These are phyloP conservation scores for Camelina laxa DNA, from an alignment of 345 rosid genomes.

Conservation along the genomic window DNA sequence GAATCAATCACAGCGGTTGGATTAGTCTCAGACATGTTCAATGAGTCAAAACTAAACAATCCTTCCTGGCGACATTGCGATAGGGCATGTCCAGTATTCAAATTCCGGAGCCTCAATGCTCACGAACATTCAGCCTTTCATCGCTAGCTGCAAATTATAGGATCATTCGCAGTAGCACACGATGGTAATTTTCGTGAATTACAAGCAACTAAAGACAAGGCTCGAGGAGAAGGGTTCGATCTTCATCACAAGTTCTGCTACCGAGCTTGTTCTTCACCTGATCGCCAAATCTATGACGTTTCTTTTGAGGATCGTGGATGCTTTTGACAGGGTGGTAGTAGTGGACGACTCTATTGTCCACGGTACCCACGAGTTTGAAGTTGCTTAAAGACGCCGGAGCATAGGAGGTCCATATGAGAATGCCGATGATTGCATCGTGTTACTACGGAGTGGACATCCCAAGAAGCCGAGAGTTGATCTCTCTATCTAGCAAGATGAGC, in stretches of 20 bases:
- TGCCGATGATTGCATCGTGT: slow-evolving; percentile 76
- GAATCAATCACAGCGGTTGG: slow-evolving; percentile 89
- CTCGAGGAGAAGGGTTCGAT: slow-evolving; percentile 80
- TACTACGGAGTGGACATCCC: slow-evolving; percentile 93
- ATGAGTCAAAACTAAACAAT: slow-evolving; percentile 68
- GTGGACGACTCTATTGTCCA: slow-evolving; percentile 92
- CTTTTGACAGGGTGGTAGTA: slow-evolving; percentile 88
- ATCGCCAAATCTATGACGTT: slow-evolving; percentile 87
- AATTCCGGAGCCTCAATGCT: slow-evolving; percentile 87
- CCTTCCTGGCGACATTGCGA: slow-evolving; percentile 81
- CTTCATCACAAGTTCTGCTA: slow-evolving; percentile 80
- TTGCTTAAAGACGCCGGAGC: slow-evolving; percentile 82
- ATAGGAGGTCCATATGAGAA: slow-evolving; percentile 89
- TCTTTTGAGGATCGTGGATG: slow-evolving; percentile 76
- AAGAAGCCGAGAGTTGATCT: slow-evolving; percentile 75
- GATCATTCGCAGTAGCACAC: slow-evolving; percentile 84
- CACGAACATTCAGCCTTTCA: slow-evolving; percentile 93
- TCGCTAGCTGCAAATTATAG: slow-evolving; percentile 70
- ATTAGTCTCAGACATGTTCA: slow-evolving; percentile 82
- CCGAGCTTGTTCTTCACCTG: slow-evolving; percentile 89
- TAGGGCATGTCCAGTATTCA: slow-evolving; percentile 89
- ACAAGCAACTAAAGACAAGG: slow-evolving; percentile 56
- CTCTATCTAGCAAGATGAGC: slow-evolving; percentile 66
- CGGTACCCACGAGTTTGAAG: slow-evolving; percentile 78
- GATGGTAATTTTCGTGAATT: slow-evolving; percentile 86